A percentile compares a stretch with the other conserved stretches of the same genome.
These are phyloP conservation scores for Pseudopediastrum boryanum DNA, from an alignment of 139 green algal genomes.

Conservation along the genomic window DNA sequence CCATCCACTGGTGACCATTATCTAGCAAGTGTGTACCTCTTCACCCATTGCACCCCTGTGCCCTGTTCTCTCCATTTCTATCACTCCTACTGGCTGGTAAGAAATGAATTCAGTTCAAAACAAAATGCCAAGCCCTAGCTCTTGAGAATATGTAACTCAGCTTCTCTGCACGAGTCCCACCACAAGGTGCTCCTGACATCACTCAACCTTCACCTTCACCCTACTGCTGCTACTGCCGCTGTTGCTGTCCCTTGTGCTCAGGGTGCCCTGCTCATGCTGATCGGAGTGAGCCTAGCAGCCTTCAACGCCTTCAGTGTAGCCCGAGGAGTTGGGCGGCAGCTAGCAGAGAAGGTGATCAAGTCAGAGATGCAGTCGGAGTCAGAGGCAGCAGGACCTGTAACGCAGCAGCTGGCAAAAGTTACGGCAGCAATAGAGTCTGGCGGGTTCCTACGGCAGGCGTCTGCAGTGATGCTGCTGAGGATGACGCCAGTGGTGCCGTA, in stretches of 20 bases:
- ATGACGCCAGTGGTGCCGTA: conserved; percentile 84
- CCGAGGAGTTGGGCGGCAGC: conserved; percentile 48
- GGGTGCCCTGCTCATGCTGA: conserved; percentile 56
- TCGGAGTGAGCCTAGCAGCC: conserved; percentile 59
- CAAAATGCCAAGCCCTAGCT: too few relatives aligned
- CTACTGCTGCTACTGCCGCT: neutral
- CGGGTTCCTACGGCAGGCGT: conserved; percentile 71
- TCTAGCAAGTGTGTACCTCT: too few relatives aligned
- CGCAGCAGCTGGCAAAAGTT: conserved; percentile 47
- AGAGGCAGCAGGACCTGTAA: conserved; percentile 18
- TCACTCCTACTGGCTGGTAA: too few relatives aligned
- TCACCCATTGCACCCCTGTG: too few relatives aligned
- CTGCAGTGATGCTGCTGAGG: conserved; percentile 73
- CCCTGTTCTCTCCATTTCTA: too few relatives aligned
- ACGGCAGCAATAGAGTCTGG: conserved; percentile 67
- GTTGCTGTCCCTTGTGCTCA: conserved; percentile 18
- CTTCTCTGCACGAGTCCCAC: too few relatives aligned
- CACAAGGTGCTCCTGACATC: too few relatives aligned
- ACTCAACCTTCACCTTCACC: too few relatives aligned
- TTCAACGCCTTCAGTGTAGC: conserved; percentile 61
- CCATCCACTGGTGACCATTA: too few relatives aligned
- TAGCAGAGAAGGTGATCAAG: conserved; percentile 59
- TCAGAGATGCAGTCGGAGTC: conserved; percentile 37
- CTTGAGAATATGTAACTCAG: too few relatives aligned
- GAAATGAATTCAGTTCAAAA: too few relatives aligned